Base-by-base conservation (phyloP, 2,329 filamentous ascomycete genomes). In the Colletotrichum sublineola region DNA sequence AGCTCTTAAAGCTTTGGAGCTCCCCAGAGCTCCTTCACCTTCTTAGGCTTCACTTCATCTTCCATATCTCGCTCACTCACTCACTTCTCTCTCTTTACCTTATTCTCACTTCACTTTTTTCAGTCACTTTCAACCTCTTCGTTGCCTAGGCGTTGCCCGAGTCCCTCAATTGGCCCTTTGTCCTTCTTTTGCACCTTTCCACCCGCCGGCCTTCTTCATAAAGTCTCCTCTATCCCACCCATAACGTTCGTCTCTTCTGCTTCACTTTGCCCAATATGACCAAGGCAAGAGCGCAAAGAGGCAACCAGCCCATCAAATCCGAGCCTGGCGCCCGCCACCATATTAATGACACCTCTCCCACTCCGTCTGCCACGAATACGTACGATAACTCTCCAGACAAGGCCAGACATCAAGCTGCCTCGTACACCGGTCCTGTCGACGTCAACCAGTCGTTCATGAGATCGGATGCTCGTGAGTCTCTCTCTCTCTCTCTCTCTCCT, bases 381-480 rank as follows among this genome's bases (percentile, higher is more conserved):
- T 58, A 66, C 66, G 12, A 57, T 60, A 46, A 29, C 33, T 61
- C 65, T 33, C 31, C 69, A n/a, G 48, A 71, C 38, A 38, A 52
- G 20, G 38, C 14, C 40, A 63, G 50, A 62, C 40, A 55, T 18
- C 70, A 52, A 48, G 14, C 64, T 15, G 42, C n/a, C 12, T 50
- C 65, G 6, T 31, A 44, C 33, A 56, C 40, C 36, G 62, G 38
- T 24, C 46, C 70, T 38, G 15, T 40, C 4, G 55, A 73, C 12
- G 36, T 53, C 33, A 73, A 71, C 15, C 66, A 66, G 15, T 57
- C 61, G 2, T 67, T 78, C 31, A 77, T 77, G 24, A 77, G 82
- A 68, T 84, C 82, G 38, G 79, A 84, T 77, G 82, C 82, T 42
- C 82, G 82, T 83, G 72, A 79, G 82, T 82, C 24, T 24, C 48